Evolutionary conservation across 1,284 basidiomycete species (phyloP), one percentile per base, ranked within the genome.

Genomic region (Trametes versicolor): DNA sequence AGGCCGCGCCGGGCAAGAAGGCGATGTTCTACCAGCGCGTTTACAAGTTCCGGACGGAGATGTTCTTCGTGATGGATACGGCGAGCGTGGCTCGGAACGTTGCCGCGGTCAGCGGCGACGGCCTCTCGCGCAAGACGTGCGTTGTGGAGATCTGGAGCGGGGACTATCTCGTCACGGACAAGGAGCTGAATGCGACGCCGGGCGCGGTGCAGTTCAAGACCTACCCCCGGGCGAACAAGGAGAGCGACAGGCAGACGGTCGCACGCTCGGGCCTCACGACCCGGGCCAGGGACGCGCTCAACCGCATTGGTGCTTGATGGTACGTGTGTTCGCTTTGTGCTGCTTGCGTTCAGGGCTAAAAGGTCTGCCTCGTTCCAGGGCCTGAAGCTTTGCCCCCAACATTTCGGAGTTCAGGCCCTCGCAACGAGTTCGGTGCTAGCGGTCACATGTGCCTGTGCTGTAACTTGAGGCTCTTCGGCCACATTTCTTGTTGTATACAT

Each of bases 11-110:
- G 45, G 8, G 25, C 45, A 25, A 10, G 21, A 48, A 25, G 45
- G 45, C 23, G 3, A 48, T 27, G 48, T 32, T 50, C 27, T 50
- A 50, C 13, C 48, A 50, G 48, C 48, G 48, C 48, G 27, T 15
- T 4, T 50, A 50, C 48, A 12, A 13, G 2, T 50, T 50, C 29
- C 4, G 9, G 4, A 50, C 15, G 6, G 29, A 19, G 48, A 15
- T 29, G 48, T 50, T 29, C 21, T 23, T 25, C 45, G 23, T 50
- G 10, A 12, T 50, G 10, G 48, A 32, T 17, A 13, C 48, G 27
- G 8, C 27, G 27, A 17, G 7, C 13, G 48, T 32, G 29, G 27
- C 13, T 3, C 17, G 48, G 48, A 29, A 50, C 27, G 48, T 15
- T 2, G 48, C 27, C 27, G 8, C 27, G 48, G 6, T 5, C 8